Evolutionary conservation across 495 filamentous ascomycete species (phyloP).

Genomic region (Chaetomidium leptoderma): DNA sequence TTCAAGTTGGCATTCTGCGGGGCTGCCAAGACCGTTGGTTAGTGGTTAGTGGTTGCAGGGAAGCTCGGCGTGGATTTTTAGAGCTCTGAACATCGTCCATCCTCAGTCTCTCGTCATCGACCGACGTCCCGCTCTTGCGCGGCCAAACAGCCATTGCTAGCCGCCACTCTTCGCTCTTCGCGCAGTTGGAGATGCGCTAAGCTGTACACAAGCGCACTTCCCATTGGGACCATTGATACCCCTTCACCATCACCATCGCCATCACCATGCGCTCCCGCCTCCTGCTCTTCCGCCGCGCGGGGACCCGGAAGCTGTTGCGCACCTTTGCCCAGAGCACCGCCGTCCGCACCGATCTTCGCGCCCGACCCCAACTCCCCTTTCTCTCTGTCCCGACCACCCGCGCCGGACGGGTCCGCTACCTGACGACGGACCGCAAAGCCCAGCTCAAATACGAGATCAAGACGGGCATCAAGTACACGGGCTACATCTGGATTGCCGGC

Average conservation of each 20-base stretch:
- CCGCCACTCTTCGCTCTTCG: too few relatives aligned
- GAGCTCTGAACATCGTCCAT: background rate
- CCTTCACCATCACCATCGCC: too few relatives aligned
- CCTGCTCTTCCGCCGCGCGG: conserved; percentile 23
- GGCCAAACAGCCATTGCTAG: too few relatives aligned
- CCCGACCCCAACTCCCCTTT: conserved; percentile 77
- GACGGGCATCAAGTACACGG: conserved; percentile 56
- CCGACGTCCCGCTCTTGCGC: background rate
- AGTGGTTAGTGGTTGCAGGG: background rate
- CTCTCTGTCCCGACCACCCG: conserved; percentile 50
- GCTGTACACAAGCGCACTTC: background rate
- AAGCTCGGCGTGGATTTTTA: background rate
- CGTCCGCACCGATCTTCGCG: conserved; percentile 17
- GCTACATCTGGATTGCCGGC: conserved; percentile 52
- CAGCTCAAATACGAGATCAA: conserved; percentile 62
- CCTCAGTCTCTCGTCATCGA: background rate
- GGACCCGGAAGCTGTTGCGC: conserved; percentile 16
- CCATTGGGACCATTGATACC: background rate
- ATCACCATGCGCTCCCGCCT: conserved; percentile 28
- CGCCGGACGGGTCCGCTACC: conserved; percentile 57
- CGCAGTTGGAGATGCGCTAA: conserved; percentile 4
- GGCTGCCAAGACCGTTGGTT: background rate
- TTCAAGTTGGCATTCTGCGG: too few relatives aligned
- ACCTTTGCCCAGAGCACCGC: conserved; percentile 28
- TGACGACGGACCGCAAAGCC: conserved; percentile 70